A percentile compares a stretch with the other conserved stretches of the same genome.
Evolutionary conservation across 1,139 yeast genomes (phyloP).

Genomic region (Citeromyces siamensis): DNA sequence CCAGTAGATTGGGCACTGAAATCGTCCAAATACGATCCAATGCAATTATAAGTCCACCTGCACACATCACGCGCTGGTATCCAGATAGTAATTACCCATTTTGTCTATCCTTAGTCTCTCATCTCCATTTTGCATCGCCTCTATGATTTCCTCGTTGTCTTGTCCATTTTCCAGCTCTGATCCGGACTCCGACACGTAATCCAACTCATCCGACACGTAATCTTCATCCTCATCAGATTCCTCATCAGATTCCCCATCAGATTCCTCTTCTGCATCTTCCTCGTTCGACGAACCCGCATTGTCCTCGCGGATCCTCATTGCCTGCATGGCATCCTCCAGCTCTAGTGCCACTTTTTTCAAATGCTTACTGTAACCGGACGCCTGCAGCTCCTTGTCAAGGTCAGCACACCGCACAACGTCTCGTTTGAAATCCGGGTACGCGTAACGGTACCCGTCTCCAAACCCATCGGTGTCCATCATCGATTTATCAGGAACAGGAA

Average conservation of each 20-base stretch:
- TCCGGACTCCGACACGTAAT: conserved; percentile 21
- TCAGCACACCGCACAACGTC: conserved; percentile 60
- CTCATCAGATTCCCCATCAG: conserved; percentile 20
- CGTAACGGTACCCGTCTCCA: conserved; percentile 68
- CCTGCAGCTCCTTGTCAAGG: conserved; percentile 75
- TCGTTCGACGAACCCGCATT: conserved; percentile 18
- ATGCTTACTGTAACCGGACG: conserved; percentile 83
- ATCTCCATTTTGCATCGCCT: conserved; percentile 51
- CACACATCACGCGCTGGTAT: too few relatives aligned
- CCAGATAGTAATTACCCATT: conserved; percentile 67
- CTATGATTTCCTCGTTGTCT: conserved; percentile 63
- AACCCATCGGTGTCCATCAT: conserved; percentile 70
- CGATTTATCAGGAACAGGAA: conserved; percentile 47
- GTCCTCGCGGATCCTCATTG: conserved; percentile 39
- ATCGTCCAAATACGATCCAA: too few relatives aligned
- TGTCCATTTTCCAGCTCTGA: conserved; percentile 27
- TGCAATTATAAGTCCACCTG: too few relatives aligned
- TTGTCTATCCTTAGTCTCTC: conserved; percentile 63
- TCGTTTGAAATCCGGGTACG: conserved; percentile 68
- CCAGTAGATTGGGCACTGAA: too few relatives aligned
- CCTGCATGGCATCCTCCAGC: conserved; percentile 60
- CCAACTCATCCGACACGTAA: conserved; percentile 16
- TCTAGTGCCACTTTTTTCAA: conserved; percentile 43
- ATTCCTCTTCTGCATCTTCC: conserved; percentile 16
- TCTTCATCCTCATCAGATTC: conserved; percentile 19